Percentiles rank a stretch among this genome's conserved stretches.
These are phyloP conservation scores for Raffaelea albimanens DNA, from an alignment of 2,329 filamentous ascomycete species.

Conservation along the genomic window DNA sequence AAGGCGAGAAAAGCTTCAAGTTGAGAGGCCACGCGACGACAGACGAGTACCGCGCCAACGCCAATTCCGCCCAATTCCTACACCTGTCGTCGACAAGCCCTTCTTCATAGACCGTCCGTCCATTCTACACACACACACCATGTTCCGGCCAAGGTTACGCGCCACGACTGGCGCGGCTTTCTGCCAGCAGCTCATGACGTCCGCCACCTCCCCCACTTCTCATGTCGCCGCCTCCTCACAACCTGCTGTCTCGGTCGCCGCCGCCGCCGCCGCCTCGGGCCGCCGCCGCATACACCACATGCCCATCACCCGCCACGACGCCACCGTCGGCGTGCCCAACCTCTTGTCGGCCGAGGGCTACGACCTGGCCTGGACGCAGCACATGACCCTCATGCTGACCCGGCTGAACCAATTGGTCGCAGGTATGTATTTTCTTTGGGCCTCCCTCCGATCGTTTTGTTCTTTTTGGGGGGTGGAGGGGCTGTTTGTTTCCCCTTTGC, in stretches of 20 bases:
- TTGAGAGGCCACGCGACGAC: background rate
- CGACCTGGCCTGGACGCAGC: slow-evolving; percentile 70
- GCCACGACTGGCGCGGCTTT: slow-evolving; percentile 32
- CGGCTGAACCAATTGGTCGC: slow-evolving; percentile 66
- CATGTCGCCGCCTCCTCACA: too few relatives aligned
- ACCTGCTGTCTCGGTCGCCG: too few relatives aligned
- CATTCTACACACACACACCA: slow-evolving; percentile 18
- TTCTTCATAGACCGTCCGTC: too few relatives aligned
- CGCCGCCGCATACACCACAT: slow-evolving; percentile 19
- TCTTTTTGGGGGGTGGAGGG: too few relatives aligned
- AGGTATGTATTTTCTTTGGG: slow-evolving; percentile 41
- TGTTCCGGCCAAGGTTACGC: slow-evolving; percentile 47
- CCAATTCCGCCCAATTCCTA: too few relatives aligned
- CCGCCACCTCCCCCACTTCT: slow-evolving; percentile 11
- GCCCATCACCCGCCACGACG: slow-evolving; percentile 25
- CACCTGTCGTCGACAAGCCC: too few relatives aligned
- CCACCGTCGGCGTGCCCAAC: slow-evolving; percentile 29
- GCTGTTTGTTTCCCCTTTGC: background rate
- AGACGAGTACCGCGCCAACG: background rate
- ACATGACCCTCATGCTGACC: slow-evolving; percentile 64
- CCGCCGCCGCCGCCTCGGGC: background rate
- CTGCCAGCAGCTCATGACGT: slow-evolving; percentile 5
- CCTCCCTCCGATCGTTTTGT: background rate
- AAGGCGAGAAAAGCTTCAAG: too few relatives aligned
- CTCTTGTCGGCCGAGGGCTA: slow-evolving; percentile 63